Conservation (phyloP, 768 basidiomycete species). For the Mycena sanguinolenta region DNA sequence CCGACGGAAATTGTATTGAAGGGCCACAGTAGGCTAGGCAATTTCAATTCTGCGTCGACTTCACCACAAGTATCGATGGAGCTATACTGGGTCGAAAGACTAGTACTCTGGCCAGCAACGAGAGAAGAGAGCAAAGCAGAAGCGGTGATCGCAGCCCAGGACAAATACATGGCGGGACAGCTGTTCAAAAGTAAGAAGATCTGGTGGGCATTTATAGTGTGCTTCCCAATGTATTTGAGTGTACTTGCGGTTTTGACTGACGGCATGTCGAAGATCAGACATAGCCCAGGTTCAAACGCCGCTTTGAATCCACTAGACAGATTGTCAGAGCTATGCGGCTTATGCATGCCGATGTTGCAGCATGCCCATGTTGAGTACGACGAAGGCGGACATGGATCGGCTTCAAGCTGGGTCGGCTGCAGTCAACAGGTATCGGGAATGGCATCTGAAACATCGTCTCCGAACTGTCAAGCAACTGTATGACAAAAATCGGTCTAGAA, state of each 20-base stretch:
- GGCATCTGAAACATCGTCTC: too few relatives aligned
- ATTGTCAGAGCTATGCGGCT: too few relatives aligned
- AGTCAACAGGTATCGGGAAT: too few relatives aligned
- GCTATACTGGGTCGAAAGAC: background rate
- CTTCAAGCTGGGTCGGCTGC: too few relatives aligned
- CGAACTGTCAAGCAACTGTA: too few relatives aligned
- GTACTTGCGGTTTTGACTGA: background rate
- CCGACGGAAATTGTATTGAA: slow-evolving; percentile 47
- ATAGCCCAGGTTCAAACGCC: background rate
- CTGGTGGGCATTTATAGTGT: background rate
- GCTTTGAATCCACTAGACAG: background rate
- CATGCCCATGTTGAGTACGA: too few relatives aligned
- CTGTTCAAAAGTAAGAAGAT: background rate
- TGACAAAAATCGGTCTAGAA: too few relatives aligned
- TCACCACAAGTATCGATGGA: slow-evolving; percentile 55
- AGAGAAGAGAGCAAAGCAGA: slow-evolving; percentile 10
- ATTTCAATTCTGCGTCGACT: slow-evolving; percentile 47
- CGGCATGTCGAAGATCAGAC: background rate
- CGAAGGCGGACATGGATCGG: too few relatives aligned
- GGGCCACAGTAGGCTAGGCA: slow-evolving; percentile 41
- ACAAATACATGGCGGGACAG: slow-evolving; percentile 4
- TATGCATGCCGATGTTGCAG: too few relatives aligned
- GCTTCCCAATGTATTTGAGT: background rate
- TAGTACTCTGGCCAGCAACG: slow-evolving; percentile 1
- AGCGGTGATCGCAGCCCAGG: slow-evolving; percentile 2